phyloP scores from a whole-genome alignment of 2,329 filamentous ascomycete genomes.

The Fusarium agapanthi region DNA sequence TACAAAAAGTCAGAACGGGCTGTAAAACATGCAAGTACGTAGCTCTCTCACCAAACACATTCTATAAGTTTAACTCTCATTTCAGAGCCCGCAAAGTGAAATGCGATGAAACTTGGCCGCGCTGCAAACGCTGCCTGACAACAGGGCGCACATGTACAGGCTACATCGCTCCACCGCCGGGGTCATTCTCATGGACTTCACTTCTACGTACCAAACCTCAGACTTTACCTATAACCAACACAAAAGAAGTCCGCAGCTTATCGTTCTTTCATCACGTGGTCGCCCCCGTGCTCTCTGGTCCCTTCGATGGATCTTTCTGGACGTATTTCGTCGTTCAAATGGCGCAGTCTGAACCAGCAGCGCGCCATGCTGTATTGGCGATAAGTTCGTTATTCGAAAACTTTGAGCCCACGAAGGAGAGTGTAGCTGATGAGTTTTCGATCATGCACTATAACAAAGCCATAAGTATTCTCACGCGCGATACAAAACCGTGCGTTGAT shows the following conservation, averaged over 20 bases:
- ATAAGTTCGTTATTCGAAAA: conserved; percentile 53
- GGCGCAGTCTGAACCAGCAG: conserved; percentile 48
- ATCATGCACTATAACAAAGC: conserved; percentile 54
- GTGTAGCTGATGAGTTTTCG: conserved; percentile 38
- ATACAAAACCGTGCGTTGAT: conserved; percentile 39
- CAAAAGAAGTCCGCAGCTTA: conserved; percentile 45
- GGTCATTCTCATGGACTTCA: conserved; percentile 47
- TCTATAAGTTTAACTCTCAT: not conserved
- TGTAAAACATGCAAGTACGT: conserved; percentile 65
- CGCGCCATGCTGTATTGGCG: conserved; percentile 50
- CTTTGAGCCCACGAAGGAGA: conserved; percentile 32
- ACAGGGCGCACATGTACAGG: conserved; percentile 65
- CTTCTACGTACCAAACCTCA: conserved; percentile 43
- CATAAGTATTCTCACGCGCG: conserved; percentile 46
- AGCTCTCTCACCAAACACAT: not conserved
- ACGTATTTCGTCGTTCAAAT: conserved; percentile 51
- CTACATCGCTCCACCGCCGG: conserved; percentile 51
- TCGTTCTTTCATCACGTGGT: conserved; percentile 51
- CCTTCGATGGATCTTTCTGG: conserved; percentile 52
- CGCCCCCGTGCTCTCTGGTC: conserved; percentile 49
- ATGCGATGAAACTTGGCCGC: conserved; percentile 64
- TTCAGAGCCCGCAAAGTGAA: conserved; percentile 63
- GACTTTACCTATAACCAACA: conserved; percentile 33
- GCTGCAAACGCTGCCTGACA: conserved; percentile 59
- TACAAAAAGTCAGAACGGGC: conserved; percentile 54